Percentiles rank a stretch among this genome's conserved stretches.
phyloP scores from a whole-genome alignment of 495 filamentous ascomycete genomes.

The Penicillium argentinense region DNA sequence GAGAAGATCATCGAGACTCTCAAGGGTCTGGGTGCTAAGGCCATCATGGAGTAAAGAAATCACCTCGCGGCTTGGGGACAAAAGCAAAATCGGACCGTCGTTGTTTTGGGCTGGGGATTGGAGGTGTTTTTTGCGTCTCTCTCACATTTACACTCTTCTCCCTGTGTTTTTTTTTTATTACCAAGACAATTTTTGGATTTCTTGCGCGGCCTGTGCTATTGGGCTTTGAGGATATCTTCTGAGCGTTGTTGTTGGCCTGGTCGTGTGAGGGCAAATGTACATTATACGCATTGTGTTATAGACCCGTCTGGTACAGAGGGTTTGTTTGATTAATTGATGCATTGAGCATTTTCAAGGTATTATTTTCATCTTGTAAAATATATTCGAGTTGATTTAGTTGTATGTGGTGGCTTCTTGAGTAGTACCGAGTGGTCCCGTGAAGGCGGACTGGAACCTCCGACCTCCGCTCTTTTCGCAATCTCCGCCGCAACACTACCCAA shows the following conservation, averaged over 20 bases:
- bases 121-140: slow-evolving; percentile 12
- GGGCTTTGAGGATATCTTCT: slow-evolving; percentile 27
- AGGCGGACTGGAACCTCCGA: slow-evolving; percentile 7
- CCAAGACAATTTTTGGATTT: slow-evolving; percentile 9
- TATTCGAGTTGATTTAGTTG: neutral
- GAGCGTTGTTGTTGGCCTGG: slow-evolving; percentile 28
- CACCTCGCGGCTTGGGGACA: slow-evolving; percentile 3
- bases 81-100: slow-evolving; percentile 14
- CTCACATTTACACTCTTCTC: slow-evolving; percentile 26
- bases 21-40: slow-evolving; percentile 88
- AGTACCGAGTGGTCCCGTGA: neutral
- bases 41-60: slow-evolving; percentile 75
- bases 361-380: neutral
- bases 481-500: slow-evolving; percentile 5
- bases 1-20: slow-evolving; percentile 96
- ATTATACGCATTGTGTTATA: slow-evolving; percentile 45
- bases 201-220: slow-evolving; percentile 10
- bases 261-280: slow-evolving; percentile 41
- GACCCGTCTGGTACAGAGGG: slow-evolving; percentile 35
- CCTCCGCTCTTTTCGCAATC: slow-evolving; percentile 13
- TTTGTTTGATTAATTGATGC: slow-evolving; percentile 32
- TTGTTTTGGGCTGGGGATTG: slow-evolving; percentile 22
- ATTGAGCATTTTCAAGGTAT: slow-evolving; percentile 22
- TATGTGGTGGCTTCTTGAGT: neutral
- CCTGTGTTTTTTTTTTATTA: slow-evolving; percentile 16